Evolutionary conservation across 306 rosid genomes (phyloP), one percentile per base, ranked within the genome.

Genomic region (Begonia fuchsioides): DNA sequence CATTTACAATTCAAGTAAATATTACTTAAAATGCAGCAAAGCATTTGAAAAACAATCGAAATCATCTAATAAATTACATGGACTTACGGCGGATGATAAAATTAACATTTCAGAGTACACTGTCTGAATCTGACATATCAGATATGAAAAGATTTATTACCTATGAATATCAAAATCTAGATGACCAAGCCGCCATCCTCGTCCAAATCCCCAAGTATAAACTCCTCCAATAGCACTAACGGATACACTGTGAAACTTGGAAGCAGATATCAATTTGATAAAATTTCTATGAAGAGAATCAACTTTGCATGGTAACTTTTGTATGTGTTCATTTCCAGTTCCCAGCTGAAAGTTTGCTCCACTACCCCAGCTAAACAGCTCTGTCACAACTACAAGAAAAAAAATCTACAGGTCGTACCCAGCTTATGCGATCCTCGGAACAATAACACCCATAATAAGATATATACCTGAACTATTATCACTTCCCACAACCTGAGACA

Each of bases 121-220:
- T n/a, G n/a, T n/a, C 2, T 4, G 4, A 19, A 19, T 19, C 3
- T 19, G 26, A 19, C 2, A 19, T 19, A 19, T 19, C 26, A 19
- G 26, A 19, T 4, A 19, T 19, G 4, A 19, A 19, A 19, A 4
- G 26, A 19, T 19, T 2, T 19, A 3, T 14, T 78, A 90, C 97
- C 95, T 90, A 76, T 90, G 97, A 62, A 90, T 90, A 58, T 90
- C 95, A 65, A 90, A 90, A 66, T 90, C 97, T 9, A 95, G 95
- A 58, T 90, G 97, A 50, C 97, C 97, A 44, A 90, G 84, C 40
- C 97, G 84, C 2, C 97, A 95, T 3, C 97, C 97, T 54, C 97
- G 74, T 64, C 97, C 97, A 75, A 90, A 90, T 53, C 97, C 97
- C 97, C 97, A 90, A n/a, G n/a, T n/a, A n/a, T n/a, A n/a, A n/a